A percentile compares a stretch with the other conserved stretches of the same genome.
Conservation (phyloP, 1,139 yeast genomes). For the Scheffersomyces segobiensis region DNA sequence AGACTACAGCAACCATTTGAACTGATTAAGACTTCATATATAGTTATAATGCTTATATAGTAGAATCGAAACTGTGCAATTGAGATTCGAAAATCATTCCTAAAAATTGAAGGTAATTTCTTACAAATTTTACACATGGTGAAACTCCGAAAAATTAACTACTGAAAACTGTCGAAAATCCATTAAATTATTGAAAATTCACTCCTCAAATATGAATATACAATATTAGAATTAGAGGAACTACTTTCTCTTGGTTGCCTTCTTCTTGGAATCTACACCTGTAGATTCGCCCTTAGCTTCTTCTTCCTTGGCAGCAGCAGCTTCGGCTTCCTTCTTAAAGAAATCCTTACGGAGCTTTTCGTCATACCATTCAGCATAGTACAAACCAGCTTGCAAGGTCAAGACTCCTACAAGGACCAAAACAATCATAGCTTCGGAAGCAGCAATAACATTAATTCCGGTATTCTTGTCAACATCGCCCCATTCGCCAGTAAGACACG, state of each 20-base stretch:
- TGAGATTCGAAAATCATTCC: not conserved
- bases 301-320: constrained; percentile 7
- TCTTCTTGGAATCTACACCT: constrained; percentile 12
- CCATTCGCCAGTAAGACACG: constrained; percentile 76
- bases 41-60: not conserved
- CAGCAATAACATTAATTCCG: constrained; percentile 90
- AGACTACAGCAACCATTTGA: not conserved
- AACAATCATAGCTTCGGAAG: constrained; percentile 77
- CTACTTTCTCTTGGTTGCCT: constrained; percentile 13
- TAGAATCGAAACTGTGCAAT: not conserved
- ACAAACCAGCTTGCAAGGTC: constrained; percentile 83
- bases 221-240: not conserved
- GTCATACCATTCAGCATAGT: constrained; percentile 83
- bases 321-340: constrained; percentile 42
- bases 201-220: not conserved
- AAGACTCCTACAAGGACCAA: constrained; percentile 74
- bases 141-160: not conserved
- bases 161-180: not conserved
- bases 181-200: too few relatives aligned
- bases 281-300: constrained; percentile 9
- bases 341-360: constrained; percentile 54
- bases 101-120: too few relatives aligned
- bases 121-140: not conserved
- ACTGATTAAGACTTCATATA: too few relatives aligned
- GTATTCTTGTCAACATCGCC: constrained; percentile 88